phyloP scores from a whole-genome alignment of 306 rosid genomes.

The Corylus americana region DNA sequence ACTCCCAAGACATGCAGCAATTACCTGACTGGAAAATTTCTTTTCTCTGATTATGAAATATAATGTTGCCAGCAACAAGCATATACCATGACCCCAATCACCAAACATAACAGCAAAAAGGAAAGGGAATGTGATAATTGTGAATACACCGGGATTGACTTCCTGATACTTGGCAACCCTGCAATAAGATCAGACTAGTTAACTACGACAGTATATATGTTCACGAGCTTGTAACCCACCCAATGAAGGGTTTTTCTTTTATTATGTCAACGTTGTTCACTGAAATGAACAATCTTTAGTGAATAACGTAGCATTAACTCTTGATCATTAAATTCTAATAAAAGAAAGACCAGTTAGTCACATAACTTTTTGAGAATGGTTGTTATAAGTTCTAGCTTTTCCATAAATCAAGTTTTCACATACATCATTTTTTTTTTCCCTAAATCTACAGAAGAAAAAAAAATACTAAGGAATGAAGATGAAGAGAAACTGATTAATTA shows the following conservation, averaged over 20 bases:
- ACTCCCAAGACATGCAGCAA: slow-evolving; percentile 22
- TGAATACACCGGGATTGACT: slow-evolving; percentile 76
- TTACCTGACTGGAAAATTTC: slow-evolving; percentile 62
- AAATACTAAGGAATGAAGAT: not conserved
- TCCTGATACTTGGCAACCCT: slow-evolving; percentile 83
- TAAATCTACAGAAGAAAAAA: not conserved
- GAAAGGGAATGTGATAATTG: slow-evolving; percentile 75
- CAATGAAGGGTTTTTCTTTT: not conserved
- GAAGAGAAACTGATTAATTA: not conserved
- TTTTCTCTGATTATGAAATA: slow-evolving; percentile 69
- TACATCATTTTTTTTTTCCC: not conserved
- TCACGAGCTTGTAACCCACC: not conserved
- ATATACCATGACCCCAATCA: slow-evolving; percentile 88
- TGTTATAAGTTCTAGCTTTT: not conserved
- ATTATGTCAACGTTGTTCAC: not conserved
- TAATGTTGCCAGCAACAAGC: slow-evolving; percentile 70
- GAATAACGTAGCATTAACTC: not conserved
- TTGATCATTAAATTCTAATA: not conserved
- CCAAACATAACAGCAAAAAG: slow-evolving; percentile 92
- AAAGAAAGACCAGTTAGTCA: not conserved
- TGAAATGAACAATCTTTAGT: not conserved
- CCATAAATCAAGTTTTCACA: not conserved
- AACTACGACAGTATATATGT: not conserved
- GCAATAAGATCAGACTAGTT: slow-evolving; percentile 13
- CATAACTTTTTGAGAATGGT: not conserved